Evolutionary conservation across 192 early-diverging fungal species (phyloP), one percentile per base, ranked within the genome.

Genomic region (Backusella tuberculispora): DNA sequence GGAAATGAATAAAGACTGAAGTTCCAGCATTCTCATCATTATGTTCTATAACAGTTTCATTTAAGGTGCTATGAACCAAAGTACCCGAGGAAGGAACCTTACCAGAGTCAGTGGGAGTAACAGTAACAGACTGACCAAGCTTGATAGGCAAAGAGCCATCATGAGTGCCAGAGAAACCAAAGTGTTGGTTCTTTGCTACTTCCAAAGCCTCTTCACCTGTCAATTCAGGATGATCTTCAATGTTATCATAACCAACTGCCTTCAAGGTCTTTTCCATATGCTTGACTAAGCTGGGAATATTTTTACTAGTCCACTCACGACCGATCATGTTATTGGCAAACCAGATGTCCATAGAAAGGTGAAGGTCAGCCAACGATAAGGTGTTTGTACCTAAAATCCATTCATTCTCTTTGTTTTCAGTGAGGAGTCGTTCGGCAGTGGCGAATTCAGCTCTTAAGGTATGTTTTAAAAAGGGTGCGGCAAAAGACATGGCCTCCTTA

Each of bases 171-270:
- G 34, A 47, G 15, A 37, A 45, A 2, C 34, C 69, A 5, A 10
- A 15, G 6, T 37, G 34, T n/a, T 50, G 21, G 21, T 26, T 46
- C 44, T 65, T 74, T 26, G 68, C 73, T 12, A 79, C 68, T 10
- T 74, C 78, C 41, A 79, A 41, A 29, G 78, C 78, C 24, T 79
- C 68, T 37, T 79, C 73, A n/a, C 40, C 60, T 14, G 72, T 66
- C 5, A 76, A 3, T n/a, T 21, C 50, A 3, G 66, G 75, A 17
- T 46, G 53, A 24, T 48, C 42, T 5, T 41, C 38, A 7, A 47
- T 48, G 6, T 3, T 63, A 8, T 19, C 38, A 21, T 65, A 53
- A 40, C 50, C 26, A 13, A 48, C 44, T 3, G 40, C 38, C 7
- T 34, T 24, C 19, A 73, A 12, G n/a, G 75, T 48, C 44, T 47